These are phyloP conservation scores for Tolypocladium sp. DNA, from an alignment of 2,329 filamentous ascomycete species.

Conservation along the genomic window DNA sequence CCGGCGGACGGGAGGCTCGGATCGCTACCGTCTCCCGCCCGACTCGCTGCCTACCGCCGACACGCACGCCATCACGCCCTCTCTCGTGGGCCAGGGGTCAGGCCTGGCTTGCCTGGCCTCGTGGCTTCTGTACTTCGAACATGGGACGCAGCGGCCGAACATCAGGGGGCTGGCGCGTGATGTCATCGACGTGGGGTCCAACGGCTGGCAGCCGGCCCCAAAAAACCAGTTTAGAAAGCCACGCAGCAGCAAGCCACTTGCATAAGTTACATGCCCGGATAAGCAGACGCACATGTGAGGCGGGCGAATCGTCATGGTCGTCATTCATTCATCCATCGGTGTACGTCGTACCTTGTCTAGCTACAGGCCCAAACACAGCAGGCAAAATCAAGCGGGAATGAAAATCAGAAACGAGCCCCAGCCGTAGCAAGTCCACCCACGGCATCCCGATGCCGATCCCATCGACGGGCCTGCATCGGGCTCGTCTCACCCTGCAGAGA, in stretches of 20 bases:
- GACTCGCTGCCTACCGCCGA: neutral
- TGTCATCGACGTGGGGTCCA: neutral
- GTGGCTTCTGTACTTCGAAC: too few relatives aligned
- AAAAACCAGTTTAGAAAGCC: neutral
- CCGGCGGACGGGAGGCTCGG: neutral
- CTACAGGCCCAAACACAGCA: neutral
- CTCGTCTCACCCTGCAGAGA: neutral
- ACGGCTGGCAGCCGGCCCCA: neutral
- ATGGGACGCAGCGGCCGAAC: too few relatives aligned
- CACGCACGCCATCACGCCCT: too few relatives aligned
- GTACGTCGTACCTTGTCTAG: neutral
- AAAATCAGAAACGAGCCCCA: neutral
- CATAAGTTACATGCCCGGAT: neutral
- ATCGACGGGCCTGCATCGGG: neutral
- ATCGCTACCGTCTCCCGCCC: neutral
- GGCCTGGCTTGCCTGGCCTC: neutral
- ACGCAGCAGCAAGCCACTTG: neutral
- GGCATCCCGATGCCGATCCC: neutral
- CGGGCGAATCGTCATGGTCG: neutral
- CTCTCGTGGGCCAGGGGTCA: neutral
- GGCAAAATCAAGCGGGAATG: neutral
- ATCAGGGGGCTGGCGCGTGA: too few relatives aligned
- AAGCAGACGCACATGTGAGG: neutral
- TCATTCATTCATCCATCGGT: neutral
- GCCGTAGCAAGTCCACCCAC: neutral